Conservation (phyloP, 305 asterid species). For the Petunia hybrid region DNA sequence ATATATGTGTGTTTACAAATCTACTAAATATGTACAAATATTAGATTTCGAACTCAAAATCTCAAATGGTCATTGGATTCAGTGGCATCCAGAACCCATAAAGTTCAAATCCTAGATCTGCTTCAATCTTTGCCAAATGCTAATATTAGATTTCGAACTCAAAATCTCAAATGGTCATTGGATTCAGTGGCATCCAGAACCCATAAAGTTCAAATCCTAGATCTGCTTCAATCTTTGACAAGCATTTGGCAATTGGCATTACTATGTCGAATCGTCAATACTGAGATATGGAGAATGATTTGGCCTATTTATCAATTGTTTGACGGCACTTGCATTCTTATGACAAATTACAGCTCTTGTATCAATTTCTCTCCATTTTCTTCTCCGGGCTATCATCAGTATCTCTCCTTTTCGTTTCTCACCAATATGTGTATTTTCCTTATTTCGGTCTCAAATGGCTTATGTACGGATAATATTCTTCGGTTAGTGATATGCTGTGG, state of each 20-base stretch:
- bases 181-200: no score
- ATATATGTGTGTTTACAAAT: no score
- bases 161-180: no score
- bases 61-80: no score
- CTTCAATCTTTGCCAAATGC: neutral
- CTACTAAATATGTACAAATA: no score
- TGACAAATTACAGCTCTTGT: neutral
- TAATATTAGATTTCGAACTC: no score
- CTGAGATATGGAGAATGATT: neutral
- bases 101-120: no score
- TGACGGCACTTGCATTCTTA: slow-evolving; percentile 4
- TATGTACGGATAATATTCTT: neutral
- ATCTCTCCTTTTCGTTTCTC: neutral
- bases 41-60: no score
- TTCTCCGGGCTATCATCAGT: neutral
- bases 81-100: no score
- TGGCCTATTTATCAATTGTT: slow-evolving; percentile 10
- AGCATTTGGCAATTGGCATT: neutral
- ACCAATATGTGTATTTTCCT: neutral
- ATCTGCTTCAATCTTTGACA: neutral
- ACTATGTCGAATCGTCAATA: neutral
- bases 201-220: no score
- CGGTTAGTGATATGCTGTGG: neutral
- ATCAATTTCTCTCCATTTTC: neutral
- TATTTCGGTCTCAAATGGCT: neutral